phyloP scores from a whole-genome alignment of 2,329 filamentous ascomycete genomes.

The Colletotrichum eleusines region DNA sequence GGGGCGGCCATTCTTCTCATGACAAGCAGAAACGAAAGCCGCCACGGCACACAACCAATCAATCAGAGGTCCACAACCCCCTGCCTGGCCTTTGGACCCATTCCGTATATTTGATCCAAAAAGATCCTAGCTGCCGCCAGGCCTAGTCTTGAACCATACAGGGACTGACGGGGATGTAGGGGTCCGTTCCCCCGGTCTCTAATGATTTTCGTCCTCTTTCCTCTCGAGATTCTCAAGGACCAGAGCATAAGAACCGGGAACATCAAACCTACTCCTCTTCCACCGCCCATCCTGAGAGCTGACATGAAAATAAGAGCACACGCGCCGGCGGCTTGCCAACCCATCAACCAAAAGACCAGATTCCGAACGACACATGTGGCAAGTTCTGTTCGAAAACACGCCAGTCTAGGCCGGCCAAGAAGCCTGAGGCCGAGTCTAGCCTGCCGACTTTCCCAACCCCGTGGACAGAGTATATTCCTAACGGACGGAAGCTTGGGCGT shows the following conservation, averaged over 20 bases:
- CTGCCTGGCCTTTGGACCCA: conserved; percentile 33
- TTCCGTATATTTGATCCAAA: conserved; percentile 40
- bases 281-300: conserved; percentile 23
- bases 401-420: conserved; percentile 35
- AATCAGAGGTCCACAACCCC: conserved; percentile 38
- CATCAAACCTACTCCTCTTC: conserved; percentile 23
- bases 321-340: background rate
- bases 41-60: conserved; percentile 31
- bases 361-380: conserved; percentile 4
- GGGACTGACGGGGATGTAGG: conserved; percentile 34
- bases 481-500: conserved; percentile 17
- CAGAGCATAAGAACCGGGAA: conserved; percentile 25
- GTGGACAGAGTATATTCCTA: background rate
- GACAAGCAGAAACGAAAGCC: conserved; percentile 40
- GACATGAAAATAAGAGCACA: conserved; percentile 14
- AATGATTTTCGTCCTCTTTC: conserved; percentile 28
- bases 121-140: conserved; percentile 41
- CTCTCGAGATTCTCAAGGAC: conserved; percentile 38
- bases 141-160: conserved; percentile 37
- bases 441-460: conserved; percentile 1
- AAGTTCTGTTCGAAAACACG: conserved; percentile 12
- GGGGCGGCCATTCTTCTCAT: conserved; percentile 21
- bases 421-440: conserved; percentile 32
- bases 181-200: conserved; percentile 23
- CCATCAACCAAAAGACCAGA: background rate